Percentiles rank a stretch among this genome's conserved stretches.
Conservation (phyloP, 495 filamentous ascomycete species). For the Clavariopsis aquatica region DNA sequence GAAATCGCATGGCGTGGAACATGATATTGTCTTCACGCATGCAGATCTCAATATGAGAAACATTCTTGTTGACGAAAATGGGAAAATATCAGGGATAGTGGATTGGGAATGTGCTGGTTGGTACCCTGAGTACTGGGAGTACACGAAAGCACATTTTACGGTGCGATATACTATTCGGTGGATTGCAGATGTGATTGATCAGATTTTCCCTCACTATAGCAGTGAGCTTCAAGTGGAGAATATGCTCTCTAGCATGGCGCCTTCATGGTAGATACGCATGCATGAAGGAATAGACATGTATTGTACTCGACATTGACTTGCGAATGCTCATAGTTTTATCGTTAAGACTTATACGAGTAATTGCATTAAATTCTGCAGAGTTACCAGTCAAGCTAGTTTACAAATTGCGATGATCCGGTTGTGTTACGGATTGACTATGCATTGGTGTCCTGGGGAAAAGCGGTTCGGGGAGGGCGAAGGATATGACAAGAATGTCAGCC, state of each 20-base stretch:
- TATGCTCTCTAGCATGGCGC: slow-evolving; percentile 19
- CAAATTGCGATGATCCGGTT: too few species aligned
- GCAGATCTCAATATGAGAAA: slow-evolving; percentile 21
- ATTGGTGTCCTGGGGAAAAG: too few species aligned
- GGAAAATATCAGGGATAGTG: slow-evolving; percentile 17
- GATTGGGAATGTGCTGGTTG: slow-evolving; percentile 26
- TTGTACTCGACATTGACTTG: too few species aligned
- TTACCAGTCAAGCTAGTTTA: too few species aligned
- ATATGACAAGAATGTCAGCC: too few species aligned
- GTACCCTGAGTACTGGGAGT: slow-evolving; percentile 25
- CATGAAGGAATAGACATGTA: too few species aligned
- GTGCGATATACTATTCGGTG: slow-evolving; percentile 11
- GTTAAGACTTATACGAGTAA: too few species aligned
- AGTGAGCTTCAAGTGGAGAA: slow-evolving; percentile 16
- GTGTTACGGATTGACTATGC: too few species aligned
- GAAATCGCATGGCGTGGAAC: slow-evolving; percentile 14
- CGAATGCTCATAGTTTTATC: too few species aligned
- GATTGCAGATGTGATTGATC: slow-evolving; percentile 21
- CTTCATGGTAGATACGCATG: slow-evolving; percentile 5
- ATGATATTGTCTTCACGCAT: slow-evolving; percentile 26
- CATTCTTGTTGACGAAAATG: slow-evolving; percentile 16
- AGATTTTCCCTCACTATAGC: slow-evolving; percentile 9
- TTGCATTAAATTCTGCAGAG: too few species aligned
- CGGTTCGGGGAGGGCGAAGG: too few species aligned
- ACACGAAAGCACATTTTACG: slow-evolving; percentile 12